Base-by-base conservation (phyloP, 768 basidiomycete species). In the Mrakia frigida region DNA sequence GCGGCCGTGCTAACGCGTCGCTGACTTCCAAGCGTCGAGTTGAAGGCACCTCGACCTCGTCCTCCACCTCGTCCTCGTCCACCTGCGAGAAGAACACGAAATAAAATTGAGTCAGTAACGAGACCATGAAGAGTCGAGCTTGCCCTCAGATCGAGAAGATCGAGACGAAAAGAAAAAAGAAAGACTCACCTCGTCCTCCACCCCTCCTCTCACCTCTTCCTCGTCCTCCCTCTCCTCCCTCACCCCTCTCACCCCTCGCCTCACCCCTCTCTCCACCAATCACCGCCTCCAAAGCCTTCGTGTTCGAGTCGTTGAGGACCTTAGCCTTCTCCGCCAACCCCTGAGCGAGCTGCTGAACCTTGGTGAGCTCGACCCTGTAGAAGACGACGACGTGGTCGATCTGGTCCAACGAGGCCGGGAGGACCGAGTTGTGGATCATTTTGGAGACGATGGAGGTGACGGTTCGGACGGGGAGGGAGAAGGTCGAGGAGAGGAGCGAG, bases 381-480 rank as follows among this genome's bases (percentile, higher is more conserved):
- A 98, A 94, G 65, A 96, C 90, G 74, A 99, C 88, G 60, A 96
- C 94, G 52, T 90, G 91, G 33, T 90, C 90, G 25, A 92, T 90
- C 82, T 92, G 93, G 83, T 98, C 97, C 74, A 98, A 86, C 23
- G 94, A 95, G 3, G 96, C 97, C 11, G 82, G 75, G 16, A 99
- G 86, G 81, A 98, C 94, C 81, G 98, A 97, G 81, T 88, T 93
- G 93, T 95, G 98, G 80, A 98, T 97, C 97, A 99, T 98, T 84
- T 94, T 93, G 37, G 93, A 95, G 56, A 98, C 92, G 79, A 97
- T 89, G 18, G 94, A 93, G 11, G 91, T 93, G 6, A 98, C 93
- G 6, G 90, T 85, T 59, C 91, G 88, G 69, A 90, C 84, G 5
- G 95, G 88, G 41, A 98, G 86, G 13, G 90, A 90, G 85, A 98